Conservation (phyloP, 108 stramenopile species). For the Bacterosira constricta region DNA sequence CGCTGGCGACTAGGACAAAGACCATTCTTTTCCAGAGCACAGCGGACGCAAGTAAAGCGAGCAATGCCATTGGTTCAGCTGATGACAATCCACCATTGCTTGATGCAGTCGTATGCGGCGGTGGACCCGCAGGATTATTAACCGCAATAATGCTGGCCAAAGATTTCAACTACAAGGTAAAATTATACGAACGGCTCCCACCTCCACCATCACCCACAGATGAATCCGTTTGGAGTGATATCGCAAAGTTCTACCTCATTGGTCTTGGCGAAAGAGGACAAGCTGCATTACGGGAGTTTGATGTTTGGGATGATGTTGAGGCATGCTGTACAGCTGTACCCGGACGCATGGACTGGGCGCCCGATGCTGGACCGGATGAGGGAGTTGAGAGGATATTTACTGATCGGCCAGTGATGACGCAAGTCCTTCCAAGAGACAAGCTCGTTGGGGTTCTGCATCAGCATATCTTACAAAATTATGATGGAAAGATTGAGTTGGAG, state of each 20-base stretch:
- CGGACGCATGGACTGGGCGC: slow-evolving; percentile 87
- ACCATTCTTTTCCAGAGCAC: not conserved
- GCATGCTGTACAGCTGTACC: slow-evolving; percentile 63
- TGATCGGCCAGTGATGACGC: slow-evolving; percentile 64
- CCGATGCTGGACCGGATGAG: slow-evolving; percentile 60
- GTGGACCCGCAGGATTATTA: slow-evolving; percentile 74
- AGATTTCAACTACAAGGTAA: slow-evolving; percentile 41
- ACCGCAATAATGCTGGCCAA: slow-evolving; percentile 68
- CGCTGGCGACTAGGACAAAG: not conserved
- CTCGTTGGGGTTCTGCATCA: slow-evolving; percentile 73
- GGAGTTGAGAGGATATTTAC: slow-evolving; percentile 75
- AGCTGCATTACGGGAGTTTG: slow-evolving; percentile 67
- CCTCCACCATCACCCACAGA: slow-evolving; percentile 67
- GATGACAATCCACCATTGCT: not conserved
- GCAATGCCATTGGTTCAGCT: not conserved
- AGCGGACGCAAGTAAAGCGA: not conserved
- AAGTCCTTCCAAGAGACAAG: slow-evolving; percentile 81
- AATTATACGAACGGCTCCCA: slow-evolving; percentile 64
- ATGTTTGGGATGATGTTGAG: slow-evolving; percentile 71
- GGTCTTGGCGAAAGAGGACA: slow-evolving; percentile 89
- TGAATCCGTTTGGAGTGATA: slow-evolving; percentile 62
- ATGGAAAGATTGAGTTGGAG: slow-evolving; percentile 52
- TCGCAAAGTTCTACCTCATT: slow-evolving; percentile 73
- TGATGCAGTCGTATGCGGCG: slow-evolving; percentile 69
- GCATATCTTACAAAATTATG: slow-evolving; percentile 58